phyloP scores from a whole-genome alignment of 1,139 yeast genomes.

The Saccharomyces hybrid region DNA sequence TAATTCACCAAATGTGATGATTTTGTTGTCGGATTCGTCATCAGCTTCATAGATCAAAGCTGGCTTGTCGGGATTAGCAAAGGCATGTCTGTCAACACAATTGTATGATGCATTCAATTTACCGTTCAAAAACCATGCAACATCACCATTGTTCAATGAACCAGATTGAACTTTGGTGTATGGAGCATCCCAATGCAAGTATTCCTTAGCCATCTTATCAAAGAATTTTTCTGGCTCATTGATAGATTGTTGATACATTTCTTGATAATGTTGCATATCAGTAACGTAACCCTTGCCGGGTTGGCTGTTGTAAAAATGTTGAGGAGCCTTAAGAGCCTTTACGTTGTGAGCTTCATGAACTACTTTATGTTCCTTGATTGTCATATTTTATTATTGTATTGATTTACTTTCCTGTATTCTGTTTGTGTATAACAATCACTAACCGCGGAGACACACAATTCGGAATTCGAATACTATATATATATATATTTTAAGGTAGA shows the following conservation, averaged over 20 bases:
- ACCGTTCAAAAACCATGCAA: slow-evolving; percentile 92
- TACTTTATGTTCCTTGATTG: slow-evolving; percentile 34
- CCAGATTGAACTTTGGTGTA: slow-evolving; percentile 71
- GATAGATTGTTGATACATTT: slow-evolving; percentile 70
- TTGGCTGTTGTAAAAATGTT: slow-evolving; percentile 66
- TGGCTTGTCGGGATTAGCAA: slow-evolving; percentile 73
- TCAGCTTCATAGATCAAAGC: slow-evolving; percentile 96
- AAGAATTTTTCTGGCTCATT: slow-evolving; percentile 77
- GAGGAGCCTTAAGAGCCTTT: slow-evolving; percentile 58
- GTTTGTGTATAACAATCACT: not conserved
- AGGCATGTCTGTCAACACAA: slow-evolving; percentile 95
- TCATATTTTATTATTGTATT: slow-evolving; percentile 8
- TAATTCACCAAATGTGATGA: slow-evolving; percentile 78
- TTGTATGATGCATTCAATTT: slow-evolving; percentile 89
- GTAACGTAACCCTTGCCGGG: slow-evolving; percentile 48
- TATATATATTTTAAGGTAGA: not conserved
- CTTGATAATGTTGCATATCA: slow-evolving; percentile 60
- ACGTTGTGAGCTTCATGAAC: slow-evolving; percentile 82
- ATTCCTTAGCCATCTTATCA: slow-evolving; percentile 72
- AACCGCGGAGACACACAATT: not conserved
- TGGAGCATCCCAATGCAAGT: slow-evolving; percentile 78
- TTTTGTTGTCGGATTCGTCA: slow-evolving; percentile 67
- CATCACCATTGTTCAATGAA: slow-evolving; percentile 68
- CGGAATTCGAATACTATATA: not conserved
- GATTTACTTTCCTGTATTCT: not conserved